Evolutionary conservation across 2,329 filamentous ascomycete genomes (phyloP), one percentile per base, ranked within the genome.

Genomic region (Verticillium tricorpus): DNA sequence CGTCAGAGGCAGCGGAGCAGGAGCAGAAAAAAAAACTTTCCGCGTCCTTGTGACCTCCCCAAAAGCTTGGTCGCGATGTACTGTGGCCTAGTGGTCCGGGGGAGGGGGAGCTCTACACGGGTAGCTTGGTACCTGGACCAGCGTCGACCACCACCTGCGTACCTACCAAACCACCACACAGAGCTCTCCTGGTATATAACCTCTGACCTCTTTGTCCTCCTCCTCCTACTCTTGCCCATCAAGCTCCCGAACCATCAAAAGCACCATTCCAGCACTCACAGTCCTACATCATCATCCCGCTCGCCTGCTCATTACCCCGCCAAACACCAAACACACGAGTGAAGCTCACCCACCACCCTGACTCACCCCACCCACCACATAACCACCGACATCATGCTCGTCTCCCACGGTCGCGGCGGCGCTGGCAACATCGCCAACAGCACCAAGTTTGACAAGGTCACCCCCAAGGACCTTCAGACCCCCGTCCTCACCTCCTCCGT

Each of bases 401-500:
- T 83, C 54, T 91, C 89, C 50, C 87, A 91, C 70, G 91, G 91
- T 69, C 89, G 91, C 65, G 91, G 91, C 71, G 91, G 91, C 71
- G 91, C 90, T 65, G 90, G 89, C 71, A 92, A 92, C 78, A 90
- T 91, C 72, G 81, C 83, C 71, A 80, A 84, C 66, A 74, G 79
- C 62, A 73, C 78, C 65, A 76, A 80, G 65, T 79, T 80, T 15
- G 75, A 75, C 52, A 74, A 76, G 63, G 68, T 86, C 55, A 76
- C 80, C 34, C 78, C 86, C 58, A 78, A 85, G 66, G 90, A 94
- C 70, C 86, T 96, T 65, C 80, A 89, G 69, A 97, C 93, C 1
- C 93, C 93, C 1, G 90, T 86, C 14, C 85, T 98, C 72, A 97
- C 96, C 78, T 85, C 85, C 56, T 79, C 90, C n/a, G 82, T 91